Percentiles rank a stretch among this genome's conserved stretches.
phyloP scores from a whole-genome alignment of 2,329 filamentous ascomycete species.

The Penicillium sumatraense region DNA sequence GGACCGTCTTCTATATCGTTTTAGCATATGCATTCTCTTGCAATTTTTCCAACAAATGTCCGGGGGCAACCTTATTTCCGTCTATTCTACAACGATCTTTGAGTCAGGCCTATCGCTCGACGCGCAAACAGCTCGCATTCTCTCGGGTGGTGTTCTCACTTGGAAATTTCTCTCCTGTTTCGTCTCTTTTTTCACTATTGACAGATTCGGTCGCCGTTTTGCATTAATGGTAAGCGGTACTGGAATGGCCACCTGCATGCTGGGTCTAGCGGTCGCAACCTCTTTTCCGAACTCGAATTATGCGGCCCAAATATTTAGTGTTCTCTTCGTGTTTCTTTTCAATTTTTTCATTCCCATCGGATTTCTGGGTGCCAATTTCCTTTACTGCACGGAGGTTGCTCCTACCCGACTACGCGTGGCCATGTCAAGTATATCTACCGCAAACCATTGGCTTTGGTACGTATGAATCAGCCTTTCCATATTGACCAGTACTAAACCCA shows the following conservation, averaged over 20 bases:
- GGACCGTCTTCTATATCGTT: conserved; percentile 8
- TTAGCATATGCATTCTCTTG: conserved; percentile 12
- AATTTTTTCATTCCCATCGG: conserved; percentile 13
- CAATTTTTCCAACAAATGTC: conserved; percentile 19
- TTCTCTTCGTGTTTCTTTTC: conserved; percentile 12
- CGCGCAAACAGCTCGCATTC: conserved; percentile 28
- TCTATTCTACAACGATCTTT: conserved; percentile 11
- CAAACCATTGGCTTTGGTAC: conserved; percentile 14
- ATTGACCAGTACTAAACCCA: background rate
- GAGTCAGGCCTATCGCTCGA: conserved; percentile 4
- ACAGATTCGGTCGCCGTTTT: conserved; percentile 55
- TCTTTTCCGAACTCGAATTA: conserved; percentile 11
- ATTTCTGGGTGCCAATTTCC: conserved; percentile 11
- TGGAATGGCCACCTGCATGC: conserved; percentile 60
- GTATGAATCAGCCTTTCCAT: background rate
- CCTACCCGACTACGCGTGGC: conserved; percentile 11
- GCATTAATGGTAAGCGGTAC: conserved; percentile 40
- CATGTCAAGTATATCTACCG: conserved; percentile 14
- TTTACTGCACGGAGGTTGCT: conserved; percentile 15
- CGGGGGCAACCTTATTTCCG: conserved; percentile 14
- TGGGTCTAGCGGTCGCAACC: conserved; percentile 26
- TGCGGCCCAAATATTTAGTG: conserved; percentile 8
- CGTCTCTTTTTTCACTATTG: conserved; percentile 55
- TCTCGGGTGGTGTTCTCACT: conserved; percentile 55
- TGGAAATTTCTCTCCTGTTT: conserved; percentile 61